Evolutionary conservation across 805 yeast genomes (phyloP), one percentile per base, ranked within the genome.

Genomic region (Priceomyces medius): DNA sequence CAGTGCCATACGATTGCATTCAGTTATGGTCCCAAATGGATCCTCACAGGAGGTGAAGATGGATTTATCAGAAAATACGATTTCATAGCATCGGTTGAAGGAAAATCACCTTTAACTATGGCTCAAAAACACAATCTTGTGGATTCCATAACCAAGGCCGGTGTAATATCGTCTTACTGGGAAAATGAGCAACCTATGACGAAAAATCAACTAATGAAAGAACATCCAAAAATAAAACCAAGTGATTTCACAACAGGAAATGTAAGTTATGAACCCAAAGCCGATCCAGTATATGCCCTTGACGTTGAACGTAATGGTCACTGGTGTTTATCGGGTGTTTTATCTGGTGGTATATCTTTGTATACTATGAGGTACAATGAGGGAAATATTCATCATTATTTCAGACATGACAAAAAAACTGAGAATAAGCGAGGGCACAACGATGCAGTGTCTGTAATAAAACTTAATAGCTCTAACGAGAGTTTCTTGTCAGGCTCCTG

Each of bases 11-110:
- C 93, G 2, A 51, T 91, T 26, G 83, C 90, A 2, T 68, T 88
- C 35, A 78, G 95, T 1, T 79, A 77, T 52, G 95, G 95, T 4
- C 83, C 89, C 31, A 83, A 82, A 55, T 90, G 89, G 84, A 70
- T 93, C 29, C 84, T 90, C 53, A 83, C 96, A 0, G 99, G 99
- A 16, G 98, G 98, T 7, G 91, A 85, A 49, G 99, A 93, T 61
- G 99, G 99, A 3, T 87, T 81, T 53, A 85, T 93, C 24, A 71
- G 99, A 36, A 89, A 86, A 57, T 93, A 84, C 64, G 96, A 93
- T 63, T 83, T 93, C 47, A 74, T 82, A 29, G 84, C 83, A 24
- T 85, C 97, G 1, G 76, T 93, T 18, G 90, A 86, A 54, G 97
- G 97, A 13, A 85, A 85, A 50, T 71, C 84, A 5, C 91, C 93